Conservation (phyloP, 129 eudicot genomes). For the Artemisia argyi region DNA sequence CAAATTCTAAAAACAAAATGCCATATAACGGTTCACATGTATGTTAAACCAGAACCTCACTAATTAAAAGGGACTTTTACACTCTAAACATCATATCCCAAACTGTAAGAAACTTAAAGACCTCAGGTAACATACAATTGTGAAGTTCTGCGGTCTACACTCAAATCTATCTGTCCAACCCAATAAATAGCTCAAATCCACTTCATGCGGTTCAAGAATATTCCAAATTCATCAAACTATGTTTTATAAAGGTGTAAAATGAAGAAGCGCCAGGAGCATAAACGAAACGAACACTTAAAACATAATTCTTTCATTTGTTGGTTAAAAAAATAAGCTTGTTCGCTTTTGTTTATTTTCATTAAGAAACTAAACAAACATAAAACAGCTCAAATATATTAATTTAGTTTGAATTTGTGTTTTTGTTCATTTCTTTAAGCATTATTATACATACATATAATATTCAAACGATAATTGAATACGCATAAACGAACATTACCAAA, state of each 20-base stretch:
- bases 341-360: no score
- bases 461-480: not conserved
- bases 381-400: no score
- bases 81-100: no score
- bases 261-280: not conserved
- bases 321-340: no score
- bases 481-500: no score
- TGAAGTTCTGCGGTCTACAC: not conserved
- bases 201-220: slow-evolving; percentile 9
- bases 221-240: not conserved
- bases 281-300: not conserved
- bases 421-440: no score
- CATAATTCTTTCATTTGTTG: no score
- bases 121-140: not conserved
- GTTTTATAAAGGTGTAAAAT: not conserved
- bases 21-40: slow-evolving; percentile 1
- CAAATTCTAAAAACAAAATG: not conserved
- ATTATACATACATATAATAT: not conserved
- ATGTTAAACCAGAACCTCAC: not conserved
- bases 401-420: no score
- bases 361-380: no score
- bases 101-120: not conserved
- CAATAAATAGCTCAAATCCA: not conserved
- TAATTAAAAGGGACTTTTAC: not conserved
- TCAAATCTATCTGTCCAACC: slow-evolving; percentile 15